These are phyloP conservation scores for Sporisorium scitamineum DNA, from an alignment of 1,284 basidiomycete species.

Conservation along the genomic window DNA sequence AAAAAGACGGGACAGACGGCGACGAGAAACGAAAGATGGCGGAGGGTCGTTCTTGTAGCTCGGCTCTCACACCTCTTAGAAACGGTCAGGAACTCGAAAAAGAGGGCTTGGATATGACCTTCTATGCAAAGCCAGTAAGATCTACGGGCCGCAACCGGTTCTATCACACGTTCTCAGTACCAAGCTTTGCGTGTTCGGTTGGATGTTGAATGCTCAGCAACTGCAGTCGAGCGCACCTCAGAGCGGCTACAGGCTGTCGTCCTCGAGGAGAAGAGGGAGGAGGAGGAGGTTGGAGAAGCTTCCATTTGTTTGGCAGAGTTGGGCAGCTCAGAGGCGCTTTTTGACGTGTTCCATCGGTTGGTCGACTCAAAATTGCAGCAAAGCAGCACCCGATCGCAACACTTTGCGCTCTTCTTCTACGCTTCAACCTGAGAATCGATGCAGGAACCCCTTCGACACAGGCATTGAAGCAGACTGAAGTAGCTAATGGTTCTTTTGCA, in stretches of 20 bases:
- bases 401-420: not conserved
- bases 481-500: too few species aligned
- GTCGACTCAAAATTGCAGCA: not conserved
- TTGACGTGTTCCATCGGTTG: slow-evolving; percentile 32
- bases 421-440: not conserved
- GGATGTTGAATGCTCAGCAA: slow-evolving; percentile 2
- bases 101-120: not conserved
- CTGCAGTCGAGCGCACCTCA: not conserved
- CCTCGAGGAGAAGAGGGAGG: not conserved
- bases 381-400: slow-evolving; percentile 3
- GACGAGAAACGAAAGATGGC: not conserved
- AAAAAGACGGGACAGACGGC: slow-evolving; percentile 6
- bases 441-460: not conserved
- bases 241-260: not conserved
- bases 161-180: not conserved
- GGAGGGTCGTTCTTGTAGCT: not conserved
- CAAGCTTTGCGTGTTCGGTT: not conserved
- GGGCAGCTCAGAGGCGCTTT: slow-evolving; percentile 25
- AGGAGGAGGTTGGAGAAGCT: slow-evolving; percentile 3
- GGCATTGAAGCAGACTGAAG: too few species aligned
- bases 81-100: slow-evolving; percentile 4
- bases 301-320: slow-evolving; percentile 27
- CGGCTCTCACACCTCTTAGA: not conserved
- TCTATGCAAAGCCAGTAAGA: slow-evolving; percentile 13
- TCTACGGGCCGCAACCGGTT: not conserved